Conservation (phyloP, 768 basidiomycete genomes). For the Phylloporus sp. region DNA sequence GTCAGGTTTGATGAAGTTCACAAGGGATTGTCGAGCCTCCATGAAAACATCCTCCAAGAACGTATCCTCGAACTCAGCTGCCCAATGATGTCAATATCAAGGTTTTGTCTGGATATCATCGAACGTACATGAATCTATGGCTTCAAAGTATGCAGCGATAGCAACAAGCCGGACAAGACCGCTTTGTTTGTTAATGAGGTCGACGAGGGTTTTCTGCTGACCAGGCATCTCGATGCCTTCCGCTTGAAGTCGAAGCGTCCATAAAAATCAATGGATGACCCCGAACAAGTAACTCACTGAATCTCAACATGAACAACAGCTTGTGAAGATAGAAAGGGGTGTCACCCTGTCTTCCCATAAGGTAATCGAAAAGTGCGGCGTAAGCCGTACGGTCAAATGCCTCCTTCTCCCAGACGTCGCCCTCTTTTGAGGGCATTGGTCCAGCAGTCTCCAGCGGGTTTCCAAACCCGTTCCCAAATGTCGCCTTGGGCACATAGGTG, state of each 20-base stretch:
- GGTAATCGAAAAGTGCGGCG: slow-evolving; percentile 6
- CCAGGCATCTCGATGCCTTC: slow-evolving; percentile 3
- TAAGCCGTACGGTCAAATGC: slow-evolving; percentile 12
- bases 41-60: slow-evolving; percentile 2
- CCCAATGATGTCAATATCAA: neutral
- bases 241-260: neutral
- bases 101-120: neutral
- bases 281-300: slow-evolving; percentile 4
- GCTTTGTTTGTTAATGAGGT: slow-evolving; percentile 3
- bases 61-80: neutral
- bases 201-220: slow-evolving; percentile 3
- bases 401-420: slow-evolving; percentile 13
- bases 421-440: slow-evolving; percentile 5
- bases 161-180: slow-evolving; percentile 10
- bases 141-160: slow-evolving; percentile 15
- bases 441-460: slow-evolving; percentile 5
- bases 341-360: slow-evolving; percentile 6
- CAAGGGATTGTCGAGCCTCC: slow-evolving; percentile 5
- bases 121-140: slow-evolving; percentile 7
- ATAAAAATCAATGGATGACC: neutral
- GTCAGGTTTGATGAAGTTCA: slow-evolving; percentile 2
- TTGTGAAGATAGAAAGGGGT: slow-evolving; percentile 14
- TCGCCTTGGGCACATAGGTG: slow-evolving; percentile 14
- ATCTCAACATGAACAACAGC: slow-evolving; percentile 17
- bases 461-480: slow-evolving; percentile 15